A percentile compares a stretch with the other conserved stretches of the same genome.
Evolutionary conservation across 345 rosid genomes (phyloP).

Genomic region (Gossypium australe): DNA sequence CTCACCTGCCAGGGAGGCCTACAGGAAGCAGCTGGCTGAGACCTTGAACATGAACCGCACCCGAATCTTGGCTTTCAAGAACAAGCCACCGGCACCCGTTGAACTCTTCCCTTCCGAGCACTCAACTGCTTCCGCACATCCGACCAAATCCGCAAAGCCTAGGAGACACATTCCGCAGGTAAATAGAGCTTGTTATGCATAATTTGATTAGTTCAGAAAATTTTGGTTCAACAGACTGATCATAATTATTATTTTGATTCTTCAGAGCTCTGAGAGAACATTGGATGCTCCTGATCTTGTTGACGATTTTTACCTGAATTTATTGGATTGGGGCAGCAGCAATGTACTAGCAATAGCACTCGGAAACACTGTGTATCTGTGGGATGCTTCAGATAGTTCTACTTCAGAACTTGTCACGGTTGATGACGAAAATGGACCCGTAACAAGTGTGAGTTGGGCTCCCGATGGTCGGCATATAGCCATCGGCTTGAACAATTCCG

Average conservation of each 20-base stretch:
- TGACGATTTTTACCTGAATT: slow-evolving; percentile 46
- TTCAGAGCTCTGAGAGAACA: slow-evolving; percentile 41
- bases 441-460: slow-evolving; percentile 55
- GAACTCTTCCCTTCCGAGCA: slow-evolving; percentile 16
- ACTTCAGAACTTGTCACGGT: slow-evolving; percentile 48
- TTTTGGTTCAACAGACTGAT: not conserved
- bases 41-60: slow-evolving; percentile 52
- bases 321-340: slow-evolving; percentile 48
- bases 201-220: not conserved
- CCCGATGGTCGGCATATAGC: slow-evolving; percentile 44
- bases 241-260: not conserved
- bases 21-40: slow-evolving; percentile 59
- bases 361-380: slow-evolving; percentile 33
- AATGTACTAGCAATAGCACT: slow-evolving; percentile 41
- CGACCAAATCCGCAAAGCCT: slow-evolving; percentile 26
- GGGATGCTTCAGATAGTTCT: slow-evolving; percentile 45
- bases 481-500: slow-evolving; percentile 42
- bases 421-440: slow-evolving; percentile 37
- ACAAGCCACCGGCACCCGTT: slow-evolving; percentile 45
- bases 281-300: slow-evolving; percentile 47
- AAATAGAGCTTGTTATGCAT: not conserved
- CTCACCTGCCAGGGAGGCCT: slow-evolving; percentile 61
- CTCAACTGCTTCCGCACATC: slow-evolving; percentile 7
- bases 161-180: slow-evolving; percentile 38
- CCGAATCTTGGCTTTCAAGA: slow-evolving; percentile 63